Conservation (phyloP, 2,329 filamentous ascomycete genomes). For the Capronia americana region DNA sequence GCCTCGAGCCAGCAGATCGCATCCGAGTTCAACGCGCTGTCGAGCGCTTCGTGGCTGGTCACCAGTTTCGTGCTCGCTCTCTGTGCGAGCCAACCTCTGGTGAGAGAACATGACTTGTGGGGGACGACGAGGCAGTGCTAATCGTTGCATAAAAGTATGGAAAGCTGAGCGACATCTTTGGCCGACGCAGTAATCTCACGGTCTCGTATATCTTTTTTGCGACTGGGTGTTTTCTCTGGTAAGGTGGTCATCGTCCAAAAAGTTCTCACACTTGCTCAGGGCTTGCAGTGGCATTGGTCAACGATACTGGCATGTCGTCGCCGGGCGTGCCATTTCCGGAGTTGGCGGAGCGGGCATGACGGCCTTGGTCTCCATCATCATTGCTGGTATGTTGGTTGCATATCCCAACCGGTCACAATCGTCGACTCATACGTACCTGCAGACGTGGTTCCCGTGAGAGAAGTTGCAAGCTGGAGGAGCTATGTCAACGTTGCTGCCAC, state of each 20-base stretch:
- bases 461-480: slow-evolving; percentile 57
- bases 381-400: slow-evolving; percentile 37
- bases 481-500: slow-evolving; percentile 61
- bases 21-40: slow-evolving; percentile 53
- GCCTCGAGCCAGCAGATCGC: slow-evolving; percentile 66
- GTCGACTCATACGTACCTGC: neutral
- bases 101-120: too few species aligned
- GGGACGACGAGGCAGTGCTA: too few species aligned
- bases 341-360: slow-evolving; percentile 55
- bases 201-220: slow-evolving; percentile 51
- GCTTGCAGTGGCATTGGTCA: slow-evolving; percentile 46
- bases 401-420: neutral
- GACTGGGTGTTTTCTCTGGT: slow-evolving; percentile 48
- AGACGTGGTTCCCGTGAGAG: slow-evolving; percentile 57
- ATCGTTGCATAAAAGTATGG: slow-evolving; percentile 44
- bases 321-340: slow-evolving; percentile 51
- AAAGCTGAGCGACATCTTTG: slow-evolving; percentile 55
- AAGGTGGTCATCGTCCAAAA: slow-evolving; percentile 19
- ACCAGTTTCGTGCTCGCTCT: slow-evolving; percentile 53
- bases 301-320: slow-evolving; percentile 49
- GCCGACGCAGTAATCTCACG: slow-evolving; percentile 50
- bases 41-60: slow-evolving; percentile 53
- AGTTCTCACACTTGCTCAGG: neutral
- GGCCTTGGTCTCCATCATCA: slow-evolving; percentile 55
- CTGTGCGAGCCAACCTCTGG: slow-evolving; percentile 50